Evolutionary conservation across 2,329 filamentous ascomycete genomes (phyloP).

Genomic region (Nemania sp.): DNA sequence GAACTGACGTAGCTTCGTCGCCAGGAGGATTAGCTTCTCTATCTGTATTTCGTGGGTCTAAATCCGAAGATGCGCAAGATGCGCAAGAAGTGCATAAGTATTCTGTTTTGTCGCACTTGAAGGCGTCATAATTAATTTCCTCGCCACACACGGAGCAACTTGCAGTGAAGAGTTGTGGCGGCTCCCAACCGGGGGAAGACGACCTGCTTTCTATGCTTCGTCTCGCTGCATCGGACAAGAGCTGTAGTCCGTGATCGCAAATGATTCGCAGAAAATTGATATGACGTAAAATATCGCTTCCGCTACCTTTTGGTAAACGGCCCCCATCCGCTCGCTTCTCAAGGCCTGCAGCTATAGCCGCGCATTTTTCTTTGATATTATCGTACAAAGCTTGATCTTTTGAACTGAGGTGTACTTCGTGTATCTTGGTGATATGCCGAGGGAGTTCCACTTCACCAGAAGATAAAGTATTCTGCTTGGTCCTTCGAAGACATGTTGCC

Average conservation of each 20-base stretch:
- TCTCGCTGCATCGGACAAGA: not conserved
- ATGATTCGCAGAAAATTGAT: not conserved
- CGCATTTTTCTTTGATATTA: not conserved
- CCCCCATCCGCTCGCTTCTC: not conserved
- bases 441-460: slow-evolving; percentile 25
- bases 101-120: not conserved
- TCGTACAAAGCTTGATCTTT: slow-evolving; percentile 1
- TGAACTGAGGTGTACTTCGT: slow-evolving; percentile 5
- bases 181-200: not conserved
- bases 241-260: slow-evolving; percentile 2
- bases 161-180: not conserved
- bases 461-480: slow-evolving; percentile 25
- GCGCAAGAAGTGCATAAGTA: no score
- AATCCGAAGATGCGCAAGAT: not conserved
- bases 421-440: slow-evolving; percentile 3
- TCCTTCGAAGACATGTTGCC: slow-evolving; percentile 39
- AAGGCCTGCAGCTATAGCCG: not conserved
- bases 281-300: not conserved
- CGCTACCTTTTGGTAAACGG: not conserved
- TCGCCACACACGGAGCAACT: not conserved
- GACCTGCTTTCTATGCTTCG: not conserved
- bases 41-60: not conserved
- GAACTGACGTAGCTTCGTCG: no score
- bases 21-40: no score
- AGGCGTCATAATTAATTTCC: not conserved